These are phyloP conservation scores for Colletotrichum sp. DNA, from an alignment of 2,329 filamentous ascomycete genomes.

Conservation along the genomic window DNA sequence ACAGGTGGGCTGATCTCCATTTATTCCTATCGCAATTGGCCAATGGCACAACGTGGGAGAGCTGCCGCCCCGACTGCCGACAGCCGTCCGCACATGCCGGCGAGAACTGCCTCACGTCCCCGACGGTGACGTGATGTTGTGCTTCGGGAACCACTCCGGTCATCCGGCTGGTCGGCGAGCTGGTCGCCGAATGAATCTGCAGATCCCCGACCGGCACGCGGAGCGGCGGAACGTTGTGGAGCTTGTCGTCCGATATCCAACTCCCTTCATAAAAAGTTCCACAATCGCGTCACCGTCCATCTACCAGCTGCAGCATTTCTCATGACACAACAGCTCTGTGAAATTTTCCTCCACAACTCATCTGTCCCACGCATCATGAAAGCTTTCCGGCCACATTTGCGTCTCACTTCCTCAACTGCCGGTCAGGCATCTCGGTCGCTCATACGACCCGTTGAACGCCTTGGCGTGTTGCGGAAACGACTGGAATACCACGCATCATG, in stretches of 20 bases:
- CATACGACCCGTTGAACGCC: not conserved
- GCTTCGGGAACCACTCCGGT: not conserved
- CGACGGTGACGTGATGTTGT: not conserved
- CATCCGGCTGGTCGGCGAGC: not conserved
- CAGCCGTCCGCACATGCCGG: not conserved
- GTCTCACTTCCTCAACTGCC: not conserved
- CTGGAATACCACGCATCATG: not conserved
- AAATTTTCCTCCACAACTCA: not conserved
- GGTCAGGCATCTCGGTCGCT: not conserved
- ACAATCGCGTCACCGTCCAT: not conserved
- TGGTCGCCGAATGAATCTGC: not conserved
- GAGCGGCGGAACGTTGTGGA: not conserved
- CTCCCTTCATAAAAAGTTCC: not conserved
- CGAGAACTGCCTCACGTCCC: not conserved
- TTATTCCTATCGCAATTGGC: not conserved
- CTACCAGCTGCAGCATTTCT: not conserved
- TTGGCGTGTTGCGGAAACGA: not conserved
- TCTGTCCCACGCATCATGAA: not conserved
- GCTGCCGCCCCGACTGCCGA: not conserved
- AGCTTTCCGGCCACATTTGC: not conserved
- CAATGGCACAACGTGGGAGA: not conserved
- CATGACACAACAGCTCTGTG: not conserved
- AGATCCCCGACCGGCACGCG: not conserved
- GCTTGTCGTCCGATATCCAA: not conserved
- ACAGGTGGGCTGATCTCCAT: not conserved